These are phyloP conservation scores for Sporothrix globosa DNA, from an alignment of 2,329 filamentous ascomycete species.

Conservation along the genomic window DNA sequence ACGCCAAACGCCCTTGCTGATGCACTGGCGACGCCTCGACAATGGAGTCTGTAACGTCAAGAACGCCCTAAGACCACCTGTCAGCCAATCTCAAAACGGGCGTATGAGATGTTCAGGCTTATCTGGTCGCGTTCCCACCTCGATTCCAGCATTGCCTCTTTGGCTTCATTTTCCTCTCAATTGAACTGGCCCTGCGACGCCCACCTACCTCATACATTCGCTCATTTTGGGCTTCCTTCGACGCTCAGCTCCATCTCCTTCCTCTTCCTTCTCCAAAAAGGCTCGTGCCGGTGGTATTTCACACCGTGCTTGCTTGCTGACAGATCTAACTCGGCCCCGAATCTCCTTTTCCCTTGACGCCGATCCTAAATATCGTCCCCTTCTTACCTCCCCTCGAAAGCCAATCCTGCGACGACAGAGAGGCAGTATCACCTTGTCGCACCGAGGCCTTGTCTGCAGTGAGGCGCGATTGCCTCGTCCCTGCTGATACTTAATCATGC, in stretches of 20 bases:
- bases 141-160: conserved; percentile 11
- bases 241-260: neutral
- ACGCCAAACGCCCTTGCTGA: neutral
- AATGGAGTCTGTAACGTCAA: neutral
- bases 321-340: neutral
- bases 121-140: conserved; percentile 25
- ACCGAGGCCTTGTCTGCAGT: neutral
- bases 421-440: neutral
- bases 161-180: conserved; percentile 22
- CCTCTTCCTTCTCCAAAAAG: neutral
- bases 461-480: neutral
- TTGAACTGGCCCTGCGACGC: neutral
- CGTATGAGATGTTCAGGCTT: conserved; percentile 15
- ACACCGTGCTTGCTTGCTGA: neutral
- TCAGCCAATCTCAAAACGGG: conserved; percentile 5
- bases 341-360: neutral
- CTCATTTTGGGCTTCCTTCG: neutral
- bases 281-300: neutral
- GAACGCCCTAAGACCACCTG: neutral
- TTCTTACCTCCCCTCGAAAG: neutral
- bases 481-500: conserved; percentile 45
- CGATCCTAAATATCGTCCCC: conserved; percentile 5
- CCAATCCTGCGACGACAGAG: conserved; percentile 11
- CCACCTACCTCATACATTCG: neutral
- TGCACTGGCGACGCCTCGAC: too few relatives aligned